Evolutionary conservation across 2,329 filamentous ascomycete genomes (phyloP).

Genomic region (Annulohypoxylon truncatum): DNA sequence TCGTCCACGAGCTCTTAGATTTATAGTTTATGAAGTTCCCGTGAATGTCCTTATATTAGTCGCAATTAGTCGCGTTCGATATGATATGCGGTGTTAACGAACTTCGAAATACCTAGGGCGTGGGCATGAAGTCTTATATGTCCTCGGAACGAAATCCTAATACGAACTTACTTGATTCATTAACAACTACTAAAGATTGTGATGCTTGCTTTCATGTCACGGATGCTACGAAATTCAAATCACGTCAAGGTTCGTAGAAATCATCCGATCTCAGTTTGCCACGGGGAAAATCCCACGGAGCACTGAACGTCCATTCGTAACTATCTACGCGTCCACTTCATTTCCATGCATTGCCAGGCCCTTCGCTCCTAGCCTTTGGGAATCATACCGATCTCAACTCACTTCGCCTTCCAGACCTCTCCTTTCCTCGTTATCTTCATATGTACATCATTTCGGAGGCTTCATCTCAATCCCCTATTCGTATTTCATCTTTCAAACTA

Average conservation of each 20-base stretch:
- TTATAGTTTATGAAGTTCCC: too few relatives aligned
- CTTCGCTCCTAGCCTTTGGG: constrained; percentile 5
- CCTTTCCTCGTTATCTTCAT: constrained; percentile 23
- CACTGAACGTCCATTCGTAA: constrained; percentile 18
- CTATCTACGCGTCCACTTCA: constrained; percentile 23
- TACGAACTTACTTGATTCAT: background rate
- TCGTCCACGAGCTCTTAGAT: too few relatives aligned
- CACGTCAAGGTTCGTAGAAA: background rate
- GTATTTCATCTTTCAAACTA: constrained; percentile 13
- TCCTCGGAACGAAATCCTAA: background rate
- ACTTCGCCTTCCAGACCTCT: background rate
- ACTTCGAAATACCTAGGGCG: too few relatives aligned
- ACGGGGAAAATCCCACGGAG: constrained; percentile 14
- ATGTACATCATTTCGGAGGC: constrained; percentile 30
- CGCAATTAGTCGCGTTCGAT: too few relatives aligned
- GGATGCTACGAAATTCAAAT: background rate
- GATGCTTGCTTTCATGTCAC: background rate
- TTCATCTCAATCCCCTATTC: constrained; percentile 11
- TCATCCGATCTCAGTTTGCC: constrained; percentile 1
- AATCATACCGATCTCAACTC: constrained; percentile 6
- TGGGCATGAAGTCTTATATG: too few relatives aligned
- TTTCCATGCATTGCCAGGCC: constrained; percentile 4
- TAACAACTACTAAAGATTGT: background rate
- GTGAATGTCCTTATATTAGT: too few relatives aligned
- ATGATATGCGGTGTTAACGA: too few relatives aligned